A percentile compares a stretch with the other conserved stretches of the same genome.
These are phyloP conservation scores for Pyrenophora tritici-repentis DNA, from an alignment of 2,329 filamentous ascomycete genomes.

Conservation along the genomic window DNA sequence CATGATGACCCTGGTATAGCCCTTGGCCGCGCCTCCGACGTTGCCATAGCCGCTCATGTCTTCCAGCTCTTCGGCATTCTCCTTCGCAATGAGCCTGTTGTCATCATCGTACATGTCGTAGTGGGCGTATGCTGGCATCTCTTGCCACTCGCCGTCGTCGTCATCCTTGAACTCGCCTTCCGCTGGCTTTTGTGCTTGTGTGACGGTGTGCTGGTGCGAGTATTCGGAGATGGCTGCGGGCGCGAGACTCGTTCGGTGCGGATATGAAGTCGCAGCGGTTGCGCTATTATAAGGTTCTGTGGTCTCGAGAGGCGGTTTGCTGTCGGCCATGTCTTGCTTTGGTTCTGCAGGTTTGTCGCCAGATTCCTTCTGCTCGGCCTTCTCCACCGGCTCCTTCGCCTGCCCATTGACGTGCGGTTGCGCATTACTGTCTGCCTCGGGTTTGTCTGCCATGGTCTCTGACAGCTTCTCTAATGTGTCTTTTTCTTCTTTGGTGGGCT, in stretches of 20 bases:
- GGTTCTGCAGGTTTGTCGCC: constrained; percentile 11
- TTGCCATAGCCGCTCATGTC: constrained; percentile 73
- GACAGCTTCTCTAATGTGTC: constrained; percentile 4
- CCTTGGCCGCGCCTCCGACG: constrained; percentile 87
- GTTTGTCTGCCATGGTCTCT: constrained; percentile 8
- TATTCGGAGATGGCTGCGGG: constrained; percentile 69
- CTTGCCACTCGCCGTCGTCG: constrained; percentile 83
- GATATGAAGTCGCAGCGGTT: constrained; percentile 10
- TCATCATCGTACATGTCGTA: constrained; percentile 97
- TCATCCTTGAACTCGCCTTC: constrained; percentile 40
- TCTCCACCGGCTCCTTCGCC: constrained; percentile 13
- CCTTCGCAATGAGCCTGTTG: constrained; percentile 81
- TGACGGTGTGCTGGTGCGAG: constrained; percentile 81
- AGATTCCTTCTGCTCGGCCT: constrained; percentile 14
- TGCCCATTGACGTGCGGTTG: constrained; percentile 20
- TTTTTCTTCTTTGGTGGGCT: constrained; percentile 12
- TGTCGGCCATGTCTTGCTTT: constrained; percentile 1
- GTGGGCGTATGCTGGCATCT: constrained; percentile 89
- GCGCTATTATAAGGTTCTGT: constrained; percentile 17
- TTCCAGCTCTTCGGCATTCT: constrained; percentile 71
- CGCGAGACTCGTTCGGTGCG: constrained; percentile 18
- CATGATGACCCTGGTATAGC: constrained; percentile 91
- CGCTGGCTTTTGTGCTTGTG: constrained; percentile 51
- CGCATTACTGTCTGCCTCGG: constrained; percentile 15
- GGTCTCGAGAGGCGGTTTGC: neutral